Conservation (phyloP, 2,329 filamentous ascomycete species). For the Ceratocystis smalleyi region DNA sequence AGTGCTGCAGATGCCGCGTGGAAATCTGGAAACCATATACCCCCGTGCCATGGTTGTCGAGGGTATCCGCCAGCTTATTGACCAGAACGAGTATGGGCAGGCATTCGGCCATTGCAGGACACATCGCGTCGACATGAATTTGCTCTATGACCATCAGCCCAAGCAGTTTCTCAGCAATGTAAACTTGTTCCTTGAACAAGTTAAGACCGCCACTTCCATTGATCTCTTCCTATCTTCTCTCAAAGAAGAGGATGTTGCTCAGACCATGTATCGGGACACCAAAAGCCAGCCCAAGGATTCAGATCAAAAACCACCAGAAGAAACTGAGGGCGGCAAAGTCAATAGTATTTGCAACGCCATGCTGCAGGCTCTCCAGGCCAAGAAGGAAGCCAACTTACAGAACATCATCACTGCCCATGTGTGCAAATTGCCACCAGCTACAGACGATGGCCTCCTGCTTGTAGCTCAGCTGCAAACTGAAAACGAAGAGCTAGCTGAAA, state of each 20-base stretch:
- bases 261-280: conserved; percentile 88
- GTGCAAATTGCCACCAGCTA: conserved; percentile 79
- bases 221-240: conserved; percentile 84
- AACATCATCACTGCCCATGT: conserved; percentile 91
- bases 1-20: conserved; percentile 85
- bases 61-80: conserved; percentile 69
- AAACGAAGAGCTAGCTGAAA: conserved; percentile 59
- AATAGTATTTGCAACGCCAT: conserved; percentile 83
- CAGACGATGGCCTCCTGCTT: conserved; percentile 68
- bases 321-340: conserved; percentile 42
- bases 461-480: conserved; percentile 59
- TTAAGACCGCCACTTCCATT: conserved; percentile 66
- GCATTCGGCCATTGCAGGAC: conserved; percentile 81
- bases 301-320: conserved; percentile 15
- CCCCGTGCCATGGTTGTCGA: conserved; percentile 84
- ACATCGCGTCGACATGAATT: conserved; percentile 95
- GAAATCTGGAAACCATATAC: conserved; percentile 89
- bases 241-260: conserved; percentile 81
- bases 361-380: conserved; percentile 43
- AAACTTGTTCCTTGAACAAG: conserved; percentile 63
- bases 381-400: conserved; percentile 46
- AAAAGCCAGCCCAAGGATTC: conserved; percentile 27
- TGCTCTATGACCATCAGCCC: conserved; percentile 85
- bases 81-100: conserved; percentile 61
- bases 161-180: conserved; percentile 68